phyloP scores from a whole-genome alignment of 78 protist species.

The Bigelowiella natans region DNA sequence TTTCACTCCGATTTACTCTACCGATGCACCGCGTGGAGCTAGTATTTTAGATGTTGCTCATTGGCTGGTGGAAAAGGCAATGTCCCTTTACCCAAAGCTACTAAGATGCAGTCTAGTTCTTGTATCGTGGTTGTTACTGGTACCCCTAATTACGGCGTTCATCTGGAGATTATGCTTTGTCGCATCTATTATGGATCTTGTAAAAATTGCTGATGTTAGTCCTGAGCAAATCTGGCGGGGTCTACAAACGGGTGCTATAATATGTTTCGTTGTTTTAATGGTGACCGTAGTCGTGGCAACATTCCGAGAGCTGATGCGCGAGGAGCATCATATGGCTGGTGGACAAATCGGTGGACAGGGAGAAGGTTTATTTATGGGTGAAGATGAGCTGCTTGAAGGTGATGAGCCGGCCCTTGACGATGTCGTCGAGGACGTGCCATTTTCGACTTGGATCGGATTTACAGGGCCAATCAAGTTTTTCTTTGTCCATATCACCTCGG shows the following conservation, averaged over 20 bases:
- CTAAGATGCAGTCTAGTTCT: not conserved
- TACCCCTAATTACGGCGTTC: not conserved
- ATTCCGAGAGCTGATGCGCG: not conserved
- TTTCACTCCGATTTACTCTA: not conserved
- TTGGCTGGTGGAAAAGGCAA: not conserved
- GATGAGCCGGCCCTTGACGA: not conserved
- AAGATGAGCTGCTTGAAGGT: not conserved
- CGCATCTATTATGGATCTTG: not conserved
- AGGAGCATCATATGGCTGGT: not conserved
- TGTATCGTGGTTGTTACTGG: not conserved
- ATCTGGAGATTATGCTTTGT: not conserved
- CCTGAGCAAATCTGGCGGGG: not conserved
- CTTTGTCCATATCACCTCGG: not conserved
- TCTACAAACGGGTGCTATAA: not conserved
- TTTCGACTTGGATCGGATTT: not conserved
- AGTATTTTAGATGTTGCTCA: not conserved
- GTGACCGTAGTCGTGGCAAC: not conserved
- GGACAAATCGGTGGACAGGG: not conserved
- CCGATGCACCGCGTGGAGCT: not conserved
- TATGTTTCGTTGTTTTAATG: not conserved
- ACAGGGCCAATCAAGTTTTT: not conserved
- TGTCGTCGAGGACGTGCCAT: not conserved
- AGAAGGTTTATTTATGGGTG: not conserved
- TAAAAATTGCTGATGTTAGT: not conserved
- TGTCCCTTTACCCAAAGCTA: not conserved